Evolutionary conservation across 805 yeast genomes (phyloP), one percentile per base, ranked within the genome.

Genomic region (Maudiozyma bulderi): DNA sequence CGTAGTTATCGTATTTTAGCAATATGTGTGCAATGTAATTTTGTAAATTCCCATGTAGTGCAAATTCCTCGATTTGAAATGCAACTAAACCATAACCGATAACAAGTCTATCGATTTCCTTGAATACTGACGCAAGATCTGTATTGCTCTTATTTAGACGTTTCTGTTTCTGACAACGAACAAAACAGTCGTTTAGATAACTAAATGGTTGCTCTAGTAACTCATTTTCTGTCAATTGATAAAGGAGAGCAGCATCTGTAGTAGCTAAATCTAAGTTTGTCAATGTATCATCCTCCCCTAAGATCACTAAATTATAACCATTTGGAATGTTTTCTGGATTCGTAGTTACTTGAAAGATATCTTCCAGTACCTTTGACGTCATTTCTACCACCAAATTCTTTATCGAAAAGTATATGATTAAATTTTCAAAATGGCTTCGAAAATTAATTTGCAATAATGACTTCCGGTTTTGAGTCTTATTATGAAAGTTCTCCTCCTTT

Each of bases 11-110:
- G 39, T 61, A 60, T 33, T 62, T 58, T 11, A 50, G 43, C 8
- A 69, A 50, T 7, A 71, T 63, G 42, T 62, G 66, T 40, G 50
- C 53, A 8, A 67, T 49, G 48, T 61, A 61, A n/a, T 45, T 33
- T 26, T 48, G 46, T 7, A 56, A 54, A 37, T 55, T 54, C 15
- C 62, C 66, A 38, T 57, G 55, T 14, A 57, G 46, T 26, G 63
- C 53, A 47, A 66, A 66, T 48, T 82, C 90, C 8, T 85, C 82
- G 3, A 81, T 76, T 62, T 82, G 87, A 59, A 85, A 81, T 26
- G 82, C 65, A 26, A 85, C 81, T 31, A 82, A 68, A 0, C 86
- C 88, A 64, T 81, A 86, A 29, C 84, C 80, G 11, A 64, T 56
- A 8, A 62, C 58, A 33, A 61, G 48, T 44, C 63, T 47, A 43